Evolutionary conservation across 2,329 filamentous ascomycete genomes (phyloP).

Genomic region (Apiospora marii): DNA sequence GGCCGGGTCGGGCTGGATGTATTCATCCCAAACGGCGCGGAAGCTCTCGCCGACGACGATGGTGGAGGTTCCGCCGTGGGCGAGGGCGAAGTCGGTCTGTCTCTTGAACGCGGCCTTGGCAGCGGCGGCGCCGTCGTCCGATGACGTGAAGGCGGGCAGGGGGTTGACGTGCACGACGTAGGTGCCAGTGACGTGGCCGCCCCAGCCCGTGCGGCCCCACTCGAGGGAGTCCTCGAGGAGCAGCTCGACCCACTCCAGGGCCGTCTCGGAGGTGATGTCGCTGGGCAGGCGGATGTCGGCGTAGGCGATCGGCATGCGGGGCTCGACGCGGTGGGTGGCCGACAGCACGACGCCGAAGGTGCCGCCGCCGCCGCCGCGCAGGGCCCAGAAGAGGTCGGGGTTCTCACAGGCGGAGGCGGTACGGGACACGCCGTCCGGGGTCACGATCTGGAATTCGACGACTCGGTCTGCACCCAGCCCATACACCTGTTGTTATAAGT

Average conservation of each 20-base stretch:
- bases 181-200: constrained; percentile 33
- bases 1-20: constrained; percentile 29
- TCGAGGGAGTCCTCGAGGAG: constrained; percentile 31
- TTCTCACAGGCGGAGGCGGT: constrained; percentile 47
- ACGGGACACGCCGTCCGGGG: constrained; percentile 33
- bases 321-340: constrained; percentile 52
- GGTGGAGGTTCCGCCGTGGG: constrained; percentile 31
- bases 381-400: constrained; percentile 56
- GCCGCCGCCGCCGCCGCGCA: constrained; percentile 55
- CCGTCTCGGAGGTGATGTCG: constrained; percentile 37
- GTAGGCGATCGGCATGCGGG: constrained; percentile 44
- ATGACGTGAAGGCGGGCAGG: constrained; percentile 30
- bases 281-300: constrained; percentile 36
- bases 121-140: constrained; percentile 30
- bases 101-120: constrained; percentile 30
- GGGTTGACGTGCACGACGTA: constrained; percentile 38
- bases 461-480: constrained; percentile 42
- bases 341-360: constrained; percentile 53
- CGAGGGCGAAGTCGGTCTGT: constrained; percentile 32
- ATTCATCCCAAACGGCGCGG: constrained; percentile 35
- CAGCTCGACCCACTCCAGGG: constrained; percentile 42
- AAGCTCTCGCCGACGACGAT: constrained; percentile 34
- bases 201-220: constrained; percentile 38
- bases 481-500: constrained; percentile 32
- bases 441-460: constrained; percentile 41